Conservation (phyloP, 1,284 basidiomycete genomes). For the Amylostereum areolatum region DNA sequence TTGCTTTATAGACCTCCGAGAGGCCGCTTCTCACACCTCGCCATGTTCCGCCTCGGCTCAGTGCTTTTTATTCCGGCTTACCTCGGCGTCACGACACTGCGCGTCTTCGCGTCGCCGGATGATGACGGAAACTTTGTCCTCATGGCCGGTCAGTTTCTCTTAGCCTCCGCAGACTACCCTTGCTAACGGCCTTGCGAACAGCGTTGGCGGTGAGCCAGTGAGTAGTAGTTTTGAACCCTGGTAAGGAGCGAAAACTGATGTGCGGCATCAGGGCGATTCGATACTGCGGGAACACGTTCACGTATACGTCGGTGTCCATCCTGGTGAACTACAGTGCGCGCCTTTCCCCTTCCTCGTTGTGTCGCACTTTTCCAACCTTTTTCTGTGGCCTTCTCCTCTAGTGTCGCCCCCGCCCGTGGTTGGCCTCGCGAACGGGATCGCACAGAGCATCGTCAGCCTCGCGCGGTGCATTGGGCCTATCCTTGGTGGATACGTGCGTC, state of each 20-base stretch:
- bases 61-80: conserved; percentile 76
- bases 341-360: neutral
- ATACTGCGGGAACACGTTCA: conserved; percentile 73
- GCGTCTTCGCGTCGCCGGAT: conserved; percentile 53
- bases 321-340: conserved; percentile 73
- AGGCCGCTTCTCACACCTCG: conserved; percentile 76
- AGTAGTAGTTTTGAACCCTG: conserved; percentile 18
- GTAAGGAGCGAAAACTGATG: neutral
- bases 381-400: conserved; percentile 20
- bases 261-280: conserved; percentile 50
- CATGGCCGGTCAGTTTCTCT: conserved; percentile 53
- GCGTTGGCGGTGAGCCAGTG: conserved; percentile 71
- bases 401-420: conserved; percentile 77
- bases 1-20: conserved; percentile 45
- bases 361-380: neutral
- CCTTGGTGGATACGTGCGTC: conserved; percentile 68
- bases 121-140: conserved; percentile 62
- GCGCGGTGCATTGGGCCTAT: conserved; percentile 75
- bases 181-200: conserved; percentile 20
- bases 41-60: conserved; percentile 80
- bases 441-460: conserved; percentile 79
- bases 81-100: conserved; percentile 65
- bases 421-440: conserved; percentile 75
- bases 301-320: conserved; percentile 73
- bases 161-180: too few species aligned